Evolutionary conservation across 192 early-diverging fungal species (phyloP).

Genomic region (Paraglomus occultum): DNA sequence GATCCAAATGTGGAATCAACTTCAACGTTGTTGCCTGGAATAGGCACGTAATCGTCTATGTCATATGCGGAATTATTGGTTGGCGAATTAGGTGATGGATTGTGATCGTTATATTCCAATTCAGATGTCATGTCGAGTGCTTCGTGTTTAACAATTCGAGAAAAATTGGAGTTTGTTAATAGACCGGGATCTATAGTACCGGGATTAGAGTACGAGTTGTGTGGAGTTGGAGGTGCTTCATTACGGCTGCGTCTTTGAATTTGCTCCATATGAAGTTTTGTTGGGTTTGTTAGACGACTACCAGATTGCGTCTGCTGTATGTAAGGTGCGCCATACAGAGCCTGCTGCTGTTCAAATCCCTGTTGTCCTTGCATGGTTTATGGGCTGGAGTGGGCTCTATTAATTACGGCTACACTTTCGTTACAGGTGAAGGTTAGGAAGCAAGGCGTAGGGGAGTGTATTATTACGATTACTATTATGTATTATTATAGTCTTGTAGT

Average conservation of each 20-base stretch:
- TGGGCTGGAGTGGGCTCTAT: no score
- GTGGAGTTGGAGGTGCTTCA: slow-evolving; percentile 28
- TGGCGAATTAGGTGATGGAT: slow-evolving; percentile 39
- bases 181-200: slow-evolving; percentile 25
- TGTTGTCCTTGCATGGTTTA: no score
- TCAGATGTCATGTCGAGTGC: slow-evolving; percentile 36
- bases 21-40: slow-evolving; percentile 14
- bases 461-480: no score
- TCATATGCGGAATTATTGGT: slow-evolving; percentile 18
- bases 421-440: no score
- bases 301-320: slow-evolving; percentile 31
- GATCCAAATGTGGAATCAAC: slow-evolving; percentile 34
- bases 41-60: slow-evolving; percentile 36
- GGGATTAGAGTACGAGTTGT: slow-evolving; percentile 25
- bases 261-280: slow-evolving; percentile 39
- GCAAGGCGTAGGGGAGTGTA: no score
- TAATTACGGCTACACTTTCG: no score
- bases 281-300: slow-evolving; percentile 38
- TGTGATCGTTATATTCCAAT: slow-evolving; percentile 42
- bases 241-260: slow-evolving; percentile 3
- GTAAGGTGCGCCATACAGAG: no score
- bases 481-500: no score
- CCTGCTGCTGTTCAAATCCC: no score
- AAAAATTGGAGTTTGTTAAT: background rate
- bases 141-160: slow-evolving; percentile 40